Conservation (phyloP, 1,284 basidiomycete species). For the Cryptococcus neoformans region DNA sequence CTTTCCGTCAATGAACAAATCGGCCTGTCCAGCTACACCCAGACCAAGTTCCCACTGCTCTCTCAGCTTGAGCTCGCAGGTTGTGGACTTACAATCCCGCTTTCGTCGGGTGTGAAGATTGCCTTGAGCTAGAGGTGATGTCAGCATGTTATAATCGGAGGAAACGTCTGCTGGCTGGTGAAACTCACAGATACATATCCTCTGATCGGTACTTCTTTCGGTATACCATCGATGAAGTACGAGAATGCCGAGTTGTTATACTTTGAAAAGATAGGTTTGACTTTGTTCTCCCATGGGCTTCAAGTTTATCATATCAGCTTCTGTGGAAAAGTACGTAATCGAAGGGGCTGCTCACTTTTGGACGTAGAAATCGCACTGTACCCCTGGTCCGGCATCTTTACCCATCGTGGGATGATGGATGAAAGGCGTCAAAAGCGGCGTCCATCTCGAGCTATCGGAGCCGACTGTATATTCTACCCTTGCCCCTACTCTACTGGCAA, state of each 20-base stretch:
- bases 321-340: too few relatives aligned
- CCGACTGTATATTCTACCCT: constrained; percentile 11
- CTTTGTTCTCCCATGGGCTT: too few relatives aligned
- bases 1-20: constrained; percentile 56
- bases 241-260: too few relatives aligned
- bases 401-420: too few relatives aligned
- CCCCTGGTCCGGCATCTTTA: too few relatives aligned
- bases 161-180: not conserved
- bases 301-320: too few relatives aligned
- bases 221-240: constrained; percentile 14
- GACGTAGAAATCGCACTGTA: too few relatives aligned
- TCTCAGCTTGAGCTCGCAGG: not conserved
- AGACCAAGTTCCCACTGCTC: constrained; percentile 64
- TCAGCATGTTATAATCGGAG: not conserved
- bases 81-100: constrained; percentile 40
- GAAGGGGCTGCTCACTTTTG: too few relatives aligned
- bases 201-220: constrained; percentile 22
- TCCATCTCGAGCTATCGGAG: constrained; percentile 50
- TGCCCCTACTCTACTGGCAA: not conserved
- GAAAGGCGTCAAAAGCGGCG: constrained; percentile 59
- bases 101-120: constrained; percentile 51
- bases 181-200: constrained; percentile 17
- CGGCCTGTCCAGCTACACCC: constrained; percentile 63
- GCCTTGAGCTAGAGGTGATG: constrained; percentile 22
- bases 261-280: too few relatives aligned